Conservation (phyloP, 2,329 filamentous ascomycete species). For the Thermoascus crustaceus region DNA sequence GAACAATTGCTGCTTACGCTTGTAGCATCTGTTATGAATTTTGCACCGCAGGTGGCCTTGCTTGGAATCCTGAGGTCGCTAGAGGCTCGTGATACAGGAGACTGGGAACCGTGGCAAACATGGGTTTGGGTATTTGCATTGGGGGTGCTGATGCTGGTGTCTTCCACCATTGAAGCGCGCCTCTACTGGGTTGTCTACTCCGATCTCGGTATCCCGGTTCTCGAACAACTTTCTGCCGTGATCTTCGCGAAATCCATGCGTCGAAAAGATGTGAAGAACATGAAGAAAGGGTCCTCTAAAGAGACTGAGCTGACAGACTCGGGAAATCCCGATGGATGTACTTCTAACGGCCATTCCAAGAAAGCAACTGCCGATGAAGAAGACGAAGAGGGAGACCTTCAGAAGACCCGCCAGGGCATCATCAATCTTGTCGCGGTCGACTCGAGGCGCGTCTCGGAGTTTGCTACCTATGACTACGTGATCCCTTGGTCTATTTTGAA, state of each 20-base stretch:
- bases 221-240: slow-evolving; percentile 59
- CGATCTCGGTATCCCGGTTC: slow-evolving; percentile 54
- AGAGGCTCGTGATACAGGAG: slow-evolving; percentile 45
- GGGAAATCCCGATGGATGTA: slow-evolving; percentile 22
- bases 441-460: slow-evolving; percentile 59
- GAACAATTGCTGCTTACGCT: slow-evolving; percentile 53
- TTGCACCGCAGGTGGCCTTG: slow-evolving; percentile 61
- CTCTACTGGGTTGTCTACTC: slow-evolving; percentile 57
- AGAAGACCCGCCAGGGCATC: slow-evolving; percentile 57
- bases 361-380: slow-evolving; percentile 30
- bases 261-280: slow-evolving; percentile 64
- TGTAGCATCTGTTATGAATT: slow-evolving; percentile 48
- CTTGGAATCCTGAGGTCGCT: slow-evolving; percentile 57
- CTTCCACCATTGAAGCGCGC: slow-evolving; percentile 53
- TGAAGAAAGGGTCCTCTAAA: slow-evolving; percentile 33
- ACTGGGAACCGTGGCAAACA: slow-evolving; percentile 43
- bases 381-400: slow-evolving; percentile 40
- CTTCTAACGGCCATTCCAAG: slow-evolving; percentile 21
- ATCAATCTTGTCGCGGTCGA: slow-evolving; percentile 76
- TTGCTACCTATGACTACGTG: slow-evolving; percentile 57
- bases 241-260: slow-evolving; percentile 68
- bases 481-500: slow-evolving; percentile 57
- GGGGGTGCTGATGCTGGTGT: slow-evolving; percentile 48
- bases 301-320: slow-evolving; percentile 17
- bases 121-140: slow-evolving; percentile 60